Evolutionary conservation across 2,329 filamentous ascomycete genomes (phyloP), one percentile per base, ranked within the genome.

Genomic region (Trichophyton equinum): DNA sequence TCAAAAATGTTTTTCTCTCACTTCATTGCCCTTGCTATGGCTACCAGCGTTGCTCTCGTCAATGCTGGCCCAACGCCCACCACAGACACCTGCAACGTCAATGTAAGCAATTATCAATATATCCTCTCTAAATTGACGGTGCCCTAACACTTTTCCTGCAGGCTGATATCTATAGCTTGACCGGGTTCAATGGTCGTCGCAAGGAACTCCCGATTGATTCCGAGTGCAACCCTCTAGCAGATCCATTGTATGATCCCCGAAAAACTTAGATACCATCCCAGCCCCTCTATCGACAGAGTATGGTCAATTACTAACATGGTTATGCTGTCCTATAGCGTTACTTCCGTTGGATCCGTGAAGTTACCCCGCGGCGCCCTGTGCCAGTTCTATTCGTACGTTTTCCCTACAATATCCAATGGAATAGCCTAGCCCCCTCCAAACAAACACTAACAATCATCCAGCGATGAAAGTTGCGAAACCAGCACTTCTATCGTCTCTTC

Each of bases 121-220:
- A 22, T 27, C 3, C 9, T 36, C 13, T 5, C 49, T 9, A 9
- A 36, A 33, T 20, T 36, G 22, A 22, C 3, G 5, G 9, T 7
- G 4, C 20, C 8, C 49, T 55, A 55, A 55, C 18, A 20, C 2
- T 55, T 38, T 2, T n/a, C 3, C 4, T 8, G 8, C 27, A 55
- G 49, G 49, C 49, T 33, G 30, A 27, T 7, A 55, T 55, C 49
- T 55, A 27, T 15, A 55, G 49, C 18, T 15, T 55, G 18, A 55
- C 49, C 5, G 27, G 49, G 8, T 38, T 55, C 49, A 55, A 55
- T n/a, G 49, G 49, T 27, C 49, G 49, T 18, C 49, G 49, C 49
- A 55, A 55, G 49, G 49, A 55, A 36, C 27, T 55, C 13, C 49
- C 49, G 18, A 36, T 55, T 55, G 49, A 55, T 55, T 36, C 49